Conservation (phyloP, 116 monocot genomes). For the Trichopus zeylanicus region DNA sequence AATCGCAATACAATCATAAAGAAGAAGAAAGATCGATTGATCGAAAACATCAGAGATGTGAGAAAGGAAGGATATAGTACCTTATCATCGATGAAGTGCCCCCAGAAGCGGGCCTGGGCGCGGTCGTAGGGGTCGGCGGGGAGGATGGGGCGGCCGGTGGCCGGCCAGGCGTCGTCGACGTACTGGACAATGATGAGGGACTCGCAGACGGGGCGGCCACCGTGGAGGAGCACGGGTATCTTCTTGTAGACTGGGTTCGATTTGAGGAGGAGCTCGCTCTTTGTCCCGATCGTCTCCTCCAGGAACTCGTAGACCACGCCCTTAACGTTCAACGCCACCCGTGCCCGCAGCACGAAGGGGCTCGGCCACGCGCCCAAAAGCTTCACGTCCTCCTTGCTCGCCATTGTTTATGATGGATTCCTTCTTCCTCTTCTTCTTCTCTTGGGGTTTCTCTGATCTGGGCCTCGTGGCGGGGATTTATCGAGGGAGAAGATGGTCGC, state of each 20-base stretch:
- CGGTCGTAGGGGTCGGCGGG: slow-evolving; percentile 4
- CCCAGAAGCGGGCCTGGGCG: slow-evolving; percentile 9
- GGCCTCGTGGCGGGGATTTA: no score
- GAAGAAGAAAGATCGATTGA: background rate
- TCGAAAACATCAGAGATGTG: no score
- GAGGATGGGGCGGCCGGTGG: background rate
- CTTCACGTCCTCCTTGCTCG: background rate
- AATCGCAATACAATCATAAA: background rate
- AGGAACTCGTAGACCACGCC: background rate
- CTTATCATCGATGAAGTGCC: slow-evolving; percentile 4
- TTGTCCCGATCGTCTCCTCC: background rate
- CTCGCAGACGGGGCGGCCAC: slow-evolving; percentile 2
- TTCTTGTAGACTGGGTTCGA: slow-evolving; percentile 10
- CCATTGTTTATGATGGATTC: no score
- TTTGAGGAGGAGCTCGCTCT: slow-evolving; percentile 7
- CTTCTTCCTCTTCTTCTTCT: no score
- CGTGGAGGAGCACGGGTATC: slow-evolving; percentile 3
- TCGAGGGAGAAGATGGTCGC: no score
- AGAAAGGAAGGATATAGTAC: no score
- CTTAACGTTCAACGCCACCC: background rate
- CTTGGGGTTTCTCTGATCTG: no score
- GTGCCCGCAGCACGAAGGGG: background rate
- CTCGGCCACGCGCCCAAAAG: background rate
- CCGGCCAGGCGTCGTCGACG: slow-evolving; percentile 1
- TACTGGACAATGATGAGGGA: slow-evolving; percentile 8